Percentiles rank a stretch among this genome's conserved stretches.
These are phyloP conservation scores for Colletotrichum sp. DNA, from an alignment of 2,329 filamentous ascomycete genomes.

Conservation along the genomic window DNA sequence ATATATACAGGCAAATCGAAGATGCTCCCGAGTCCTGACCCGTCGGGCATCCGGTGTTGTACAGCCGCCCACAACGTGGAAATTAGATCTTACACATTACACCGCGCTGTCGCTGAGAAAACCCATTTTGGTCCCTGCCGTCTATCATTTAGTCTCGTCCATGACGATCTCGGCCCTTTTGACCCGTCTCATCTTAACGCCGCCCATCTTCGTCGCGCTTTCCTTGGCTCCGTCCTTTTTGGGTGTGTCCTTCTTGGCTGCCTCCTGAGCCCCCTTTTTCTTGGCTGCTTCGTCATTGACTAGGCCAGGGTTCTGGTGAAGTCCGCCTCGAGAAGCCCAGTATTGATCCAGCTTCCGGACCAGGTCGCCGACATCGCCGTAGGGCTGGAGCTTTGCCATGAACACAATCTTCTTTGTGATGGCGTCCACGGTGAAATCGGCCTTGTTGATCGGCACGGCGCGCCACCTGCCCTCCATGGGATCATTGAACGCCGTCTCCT, in stretches of 20 bases:
- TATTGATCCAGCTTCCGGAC: background rate
- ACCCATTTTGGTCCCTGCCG: background rate
- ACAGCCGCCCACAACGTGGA: background rate
- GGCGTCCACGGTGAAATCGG: constrained; percentile 4
- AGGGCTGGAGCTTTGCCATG: constrained; percentile 16
- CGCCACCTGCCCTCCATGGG: constrained; percentile 42
- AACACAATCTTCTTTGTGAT: background rate
- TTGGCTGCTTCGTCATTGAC: background rate
- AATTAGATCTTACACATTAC: background rate
- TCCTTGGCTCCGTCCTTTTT: background rate
- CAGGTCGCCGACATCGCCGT: background rate
- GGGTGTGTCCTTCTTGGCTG: background rate
- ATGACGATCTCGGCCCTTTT: background rate
- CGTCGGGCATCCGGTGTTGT: background rate
- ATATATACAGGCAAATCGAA: background rate
- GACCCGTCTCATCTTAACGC: background rate
- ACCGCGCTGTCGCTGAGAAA: background rate
- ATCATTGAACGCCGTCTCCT: constrained; percentile 38
- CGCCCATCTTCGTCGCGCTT: background rate
- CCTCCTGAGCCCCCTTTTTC: background rate
- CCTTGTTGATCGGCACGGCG: background rate
- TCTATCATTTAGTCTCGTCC: background rate
- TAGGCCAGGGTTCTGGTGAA: background rate
- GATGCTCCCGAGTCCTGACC: background rate
- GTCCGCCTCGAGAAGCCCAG: background rate